phyloP scores from a whole-genome alignment of 768 basidiomycete species.

The Neoboletus brunneissimus region DNA sequence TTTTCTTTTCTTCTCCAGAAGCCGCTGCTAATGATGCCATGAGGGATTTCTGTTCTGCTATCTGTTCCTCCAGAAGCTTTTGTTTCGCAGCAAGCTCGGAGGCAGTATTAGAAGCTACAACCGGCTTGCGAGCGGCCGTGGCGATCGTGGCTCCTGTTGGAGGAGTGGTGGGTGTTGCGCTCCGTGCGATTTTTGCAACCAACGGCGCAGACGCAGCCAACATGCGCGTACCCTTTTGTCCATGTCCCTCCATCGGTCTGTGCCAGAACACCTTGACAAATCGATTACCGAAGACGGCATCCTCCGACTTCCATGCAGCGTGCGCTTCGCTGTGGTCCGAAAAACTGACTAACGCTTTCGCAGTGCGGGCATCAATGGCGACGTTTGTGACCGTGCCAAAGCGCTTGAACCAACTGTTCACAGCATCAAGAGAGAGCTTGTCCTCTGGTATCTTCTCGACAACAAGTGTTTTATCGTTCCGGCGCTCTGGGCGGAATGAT shows the following conservation, averaged over 20 bases:
- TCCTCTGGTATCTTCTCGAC: slow-evolving; percentile 93
- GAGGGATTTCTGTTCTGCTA: slow-evolving; percentile 84
- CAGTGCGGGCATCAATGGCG: slow-evolving; percentile 69
- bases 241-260: slow-evolving; percentile 88
- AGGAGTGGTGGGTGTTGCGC: slow-evolving; percentile 49
- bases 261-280: slow-evolving; percentile 98
- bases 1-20: slow-evolving; percentile 71
- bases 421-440: slow-evolving; percentile 69
- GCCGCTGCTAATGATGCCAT: slow-evolving; percentile 68
- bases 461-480: slow-evolving; percentile 79
- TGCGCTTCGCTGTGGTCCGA: slow-evolving; percentile 78
- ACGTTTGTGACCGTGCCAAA: slow-evolving; percentile 94
- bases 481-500: slow-evolving; percentile 62
- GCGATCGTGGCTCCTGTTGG: slow-evolving; percentile 26
- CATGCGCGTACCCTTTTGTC: slow-evolving; percentile 70
- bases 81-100: slow-evolving; percentile 70
- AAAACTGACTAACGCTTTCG: slow-evolving; percentile 88
- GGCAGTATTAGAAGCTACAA: slow-evolving; percentile 35
- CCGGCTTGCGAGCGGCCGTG: slow-evolving; percentile 37
- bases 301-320: slow-evolving; percentile 88
- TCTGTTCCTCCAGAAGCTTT: slow-evolving; percentile 73
- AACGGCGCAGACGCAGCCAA: slow-evolving; percentile 79
- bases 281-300: slow-evolving; percentile 91
- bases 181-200: slow-evolving; percentile 59
- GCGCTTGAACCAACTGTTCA: slow-evolving; percentile 87